These are phyloP conservation scores for Carpinus fangiana DNA, from an alignment of 306 rosid species.

Conservation along the genomic window DNA sequence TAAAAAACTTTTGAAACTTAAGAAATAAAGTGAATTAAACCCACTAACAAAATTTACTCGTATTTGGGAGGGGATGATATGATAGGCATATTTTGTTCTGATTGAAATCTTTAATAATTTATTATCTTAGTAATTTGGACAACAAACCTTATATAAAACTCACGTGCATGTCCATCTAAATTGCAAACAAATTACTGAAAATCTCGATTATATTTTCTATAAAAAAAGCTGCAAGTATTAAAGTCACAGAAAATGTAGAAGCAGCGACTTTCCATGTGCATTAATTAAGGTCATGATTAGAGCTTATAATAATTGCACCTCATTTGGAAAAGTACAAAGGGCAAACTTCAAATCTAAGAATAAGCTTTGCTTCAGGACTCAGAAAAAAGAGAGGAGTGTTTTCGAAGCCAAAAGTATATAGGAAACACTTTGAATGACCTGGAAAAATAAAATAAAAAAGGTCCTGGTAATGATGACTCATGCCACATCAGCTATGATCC, in stretches of 20 bases:
- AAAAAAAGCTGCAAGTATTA: background rate
- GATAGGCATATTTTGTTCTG: no score
- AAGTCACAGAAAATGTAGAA: background rate
- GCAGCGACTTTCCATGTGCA: conserved; percentile 22
- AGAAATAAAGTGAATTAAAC: no score
- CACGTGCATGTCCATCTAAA: no score
- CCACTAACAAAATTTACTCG: background rate
- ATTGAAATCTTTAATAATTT: no score
- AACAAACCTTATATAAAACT: no score
- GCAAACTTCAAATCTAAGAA: conserved; percentile 57
- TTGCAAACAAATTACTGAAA: no score
- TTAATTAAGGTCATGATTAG: conserved; percentile 26
- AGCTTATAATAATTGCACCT: conserved; percentile 24
- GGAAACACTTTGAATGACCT: conserved; percentile 6
- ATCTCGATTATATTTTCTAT: no score
- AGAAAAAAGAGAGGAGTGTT: conserved; percentile 41
- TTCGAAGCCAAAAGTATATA: conserved; percentile 38
- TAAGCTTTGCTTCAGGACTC: conserved; percentile 52
- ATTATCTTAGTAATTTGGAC: no score
- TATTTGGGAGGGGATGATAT: no score
- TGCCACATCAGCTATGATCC: no score
- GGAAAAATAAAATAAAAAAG: background rate
- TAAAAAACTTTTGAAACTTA: no score
- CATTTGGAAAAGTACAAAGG: conserved; percentile 15
- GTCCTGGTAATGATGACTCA: background rate